Evolutionary conservation across 257 asterid species (phyloP).

Genomic region (Lavandula angustifolia): DNA sequence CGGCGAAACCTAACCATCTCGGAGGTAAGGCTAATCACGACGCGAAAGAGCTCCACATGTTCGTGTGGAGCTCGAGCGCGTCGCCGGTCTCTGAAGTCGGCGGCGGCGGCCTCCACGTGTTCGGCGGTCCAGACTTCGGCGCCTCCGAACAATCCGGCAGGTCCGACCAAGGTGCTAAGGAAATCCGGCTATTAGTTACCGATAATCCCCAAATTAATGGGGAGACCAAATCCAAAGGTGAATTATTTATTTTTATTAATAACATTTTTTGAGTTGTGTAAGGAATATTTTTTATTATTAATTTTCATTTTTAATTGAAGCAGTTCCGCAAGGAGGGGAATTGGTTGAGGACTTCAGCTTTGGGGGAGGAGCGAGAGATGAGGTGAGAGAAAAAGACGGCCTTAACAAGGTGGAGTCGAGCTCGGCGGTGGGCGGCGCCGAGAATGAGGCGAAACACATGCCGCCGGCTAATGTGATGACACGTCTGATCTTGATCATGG

Average conservation of each 20-base stretch:
- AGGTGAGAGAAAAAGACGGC: conserved; percentile 60
- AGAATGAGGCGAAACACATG: conserved; percentile 62
- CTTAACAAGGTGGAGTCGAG: conserved; percentile 55
- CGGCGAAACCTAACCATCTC: conserved; percentile 19
- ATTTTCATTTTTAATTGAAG: conserved; percentile 30
- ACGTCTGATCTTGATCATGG: conserved; percentile 92
- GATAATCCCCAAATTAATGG: conserved; percentile 90
- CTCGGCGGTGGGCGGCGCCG: conserved; percentile 51
- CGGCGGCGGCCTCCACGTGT: conserved; percentile 44
- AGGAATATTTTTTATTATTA: conserved; percentile 25
- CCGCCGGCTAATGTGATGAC: conserved; percentile 98
- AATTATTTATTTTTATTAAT: conserved; percentile 10
- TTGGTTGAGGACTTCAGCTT: conserved; percentile 67
- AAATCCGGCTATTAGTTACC: conserved; percentile 74
- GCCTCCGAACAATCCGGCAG: conserved; percentile 73
- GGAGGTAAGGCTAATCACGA: conserved; percentile 55
- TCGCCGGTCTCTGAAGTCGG: conserved; percentile 85
- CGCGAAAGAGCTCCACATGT: conserved; percentile 96
- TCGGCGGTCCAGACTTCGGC: conserved; percentile 54
- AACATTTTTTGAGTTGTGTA: not conserved
- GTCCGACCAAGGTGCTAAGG: conserved; percentile 91
- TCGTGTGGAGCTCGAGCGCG: conserved; percentile 97
- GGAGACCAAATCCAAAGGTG: conserved; percentile 84
- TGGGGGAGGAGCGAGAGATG: conserved; percentile 64
- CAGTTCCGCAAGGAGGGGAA: conserved; percentile 58